phyloP scores from a whole-genome alignment of 164 flowering plant species.

The Macadamia integrifolia region DNA sequence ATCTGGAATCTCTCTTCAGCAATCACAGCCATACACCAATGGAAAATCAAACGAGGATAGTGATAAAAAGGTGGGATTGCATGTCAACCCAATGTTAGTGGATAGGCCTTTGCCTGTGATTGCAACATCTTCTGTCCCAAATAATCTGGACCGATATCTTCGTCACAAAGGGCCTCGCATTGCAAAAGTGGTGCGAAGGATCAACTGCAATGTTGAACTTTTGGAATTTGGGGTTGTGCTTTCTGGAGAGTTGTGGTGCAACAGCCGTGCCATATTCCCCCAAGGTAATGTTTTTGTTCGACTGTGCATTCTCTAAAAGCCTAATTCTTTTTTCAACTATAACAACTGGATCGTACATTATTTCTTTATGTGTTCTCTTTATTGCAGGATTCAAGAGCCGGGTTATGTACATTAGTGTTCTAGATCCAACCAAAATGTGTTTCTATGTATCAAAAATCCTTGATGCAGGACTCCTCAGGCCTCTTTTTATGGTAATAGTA shows the following conservation, averaged over 20 bases:
- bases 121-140: no score
- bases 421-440: conserved; percentile 68
- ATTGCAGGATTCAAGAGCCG: conserved; percentile 85
- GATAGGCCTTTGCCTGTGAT: no score
- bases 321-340: background rate
- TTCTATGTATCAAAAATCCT: conserved; percentile 81
- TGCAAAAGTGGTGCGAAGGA: conserved; percentile 81
- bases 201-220: conserved; percentile 76
- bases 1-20: conserved; percentile 14
- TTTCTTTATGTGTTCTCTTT: conserved; percentile 11
- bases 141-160: background rate
- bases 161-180: conserved; percentile 92
- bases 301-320: background rate
- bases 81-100: no score
- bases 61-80: no score
- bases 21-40: conserved; percentile 7
- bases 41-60: no score
- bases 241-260: conserved; percentile 73
- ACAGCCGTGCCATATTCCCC: conserved; percentile 72
- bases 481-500: conserved; percentile 76
- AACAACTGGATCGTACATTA: background rate
- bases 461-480: conserved; percentile 64
- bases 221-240: conserved; percentile 63
- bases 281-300: conserved; percentile 47
- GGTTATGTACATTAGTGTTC: conserved; percentile 62